Evolutionary conservation across 495 filamentous ascomycete genomes (phyloP).

Genomic region (Penicillium pancosmium): DNA sequence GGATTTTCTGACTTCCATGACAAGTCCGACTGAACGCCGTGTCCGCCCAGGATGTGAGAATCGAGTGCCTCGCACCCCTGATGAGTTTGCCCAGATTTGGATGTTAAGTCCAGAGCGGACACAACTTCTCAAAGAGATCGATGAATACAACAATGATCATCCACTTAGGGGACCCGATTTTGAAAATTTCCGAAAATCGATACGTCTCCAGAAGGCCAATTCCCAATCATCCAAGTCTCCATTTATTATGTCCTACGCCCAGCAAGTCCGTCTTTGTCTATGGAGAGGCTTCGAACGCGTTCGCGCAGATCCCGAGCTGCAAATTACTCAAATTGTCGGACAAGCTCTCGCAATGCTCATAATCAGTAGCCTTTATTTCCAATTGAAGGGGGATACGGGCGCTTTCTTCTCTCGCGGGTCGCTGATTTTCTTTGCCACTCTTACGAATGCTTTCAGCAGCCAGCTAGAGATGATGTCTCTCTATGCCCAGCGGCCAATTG

Average conservation of each 20-base stretch:
- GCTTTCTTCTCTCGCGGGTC: background rate
- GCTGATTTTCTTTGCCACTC: background rate
- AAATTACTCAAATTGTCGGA: background rate
- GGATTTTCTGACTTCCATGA: slow-evolving; percentile 1
- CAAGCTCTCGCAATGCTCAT: background rate
- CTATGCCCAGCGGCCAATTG: slow-evolving; percentile 5
- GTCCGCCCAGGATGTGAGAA: background rate
- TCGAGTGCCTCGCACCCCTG: background rate
- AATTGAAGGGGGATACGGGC: background rate
- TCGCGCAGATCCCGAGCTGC: background rate
- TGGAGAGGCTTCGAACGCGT: background rate
- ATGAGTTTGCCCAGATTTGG: background rate
- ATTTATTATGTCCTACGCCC: background rate
- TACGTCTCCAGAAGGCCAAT: background rate
- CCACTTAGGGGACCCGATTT: slow-evolving; percentile 2
- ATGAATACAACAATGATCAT: background rate
- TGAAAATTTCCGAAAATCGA: slow-evolving; percentile 19
- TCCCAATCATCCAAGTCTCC: background rate
- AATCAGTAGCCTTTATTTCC: background rate
- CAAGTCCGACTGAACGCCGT: background rate
- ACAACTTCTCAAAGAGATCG: background rate
- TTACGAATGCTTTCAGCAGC: background rate
- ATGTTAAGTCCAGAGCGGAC: background rate
- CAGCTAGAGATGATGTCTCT: background rate
- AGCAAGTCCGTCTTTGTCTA: background rate